Evolutionary conservation across 2,329 filamentous ascomycete genomes (phyloP), one percentile per base, ranked within the genome.

Genomic region (Drechslera avenae): DNA sequence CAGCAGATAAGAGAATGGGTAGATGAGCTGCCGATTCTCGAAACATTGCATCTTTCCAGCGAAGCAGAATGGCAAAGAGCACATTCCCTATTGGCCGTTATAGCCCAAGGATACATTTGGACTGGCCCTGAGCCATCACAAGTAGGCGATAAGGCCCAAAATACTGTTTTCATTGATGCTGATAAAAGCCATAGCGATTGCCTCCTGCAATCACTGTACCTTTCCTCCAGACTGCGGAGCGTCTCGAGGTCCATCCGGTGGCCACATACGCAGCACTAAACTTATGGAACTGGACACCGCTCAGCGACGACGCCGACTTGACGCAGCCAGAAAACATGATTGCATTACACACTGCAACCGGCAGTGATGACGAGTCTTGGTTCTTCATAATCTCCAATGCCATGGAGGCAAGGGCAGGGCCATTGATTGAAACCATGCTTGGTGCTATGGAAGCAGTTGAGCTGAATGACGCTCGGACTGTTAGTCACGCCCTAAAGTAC

Each of bases 21-120:
- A 50, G 85, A 93, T 62, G 79, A 80, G 40, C 80, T 96, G 53
- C 89, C 90, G 3, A 77, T 91, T 42, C 83, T 96, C 59, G 88
- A 86, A 45, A 90, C 89, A 46, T 78, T 80, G 57, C 84, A 87
- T 68, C 83, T 96, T 62, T 82, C 86, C 74, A 84, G 86, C 59
- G 89, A 91, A 60, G 80, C 86, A 54, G 90, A 96, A 81, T 95
- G 91, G 91, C 85, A 89, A 69, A 83, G 89, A 63, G 88, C 89
- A 21, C 92, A 91, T 68, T 78, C 85, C 1, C 79, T 92, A 8
- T 75, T 94, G 37, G 82, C 82, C 0, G 89, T 91, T 58, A 78
- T 92, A 41, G 80, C 89, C 0, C 89, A 95, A 70, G 86, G 83
- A 7, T 91, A 93, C 69, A 84, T 94, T 12, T 95, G 90, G 90